A percentile compares a stretch with the other conserved stretches of the same genome.
phyloP scores from a whole-genome alignment of 2,329 filamentous ascomycete genomes.

The Didymosphaeria variabile region DNA sequence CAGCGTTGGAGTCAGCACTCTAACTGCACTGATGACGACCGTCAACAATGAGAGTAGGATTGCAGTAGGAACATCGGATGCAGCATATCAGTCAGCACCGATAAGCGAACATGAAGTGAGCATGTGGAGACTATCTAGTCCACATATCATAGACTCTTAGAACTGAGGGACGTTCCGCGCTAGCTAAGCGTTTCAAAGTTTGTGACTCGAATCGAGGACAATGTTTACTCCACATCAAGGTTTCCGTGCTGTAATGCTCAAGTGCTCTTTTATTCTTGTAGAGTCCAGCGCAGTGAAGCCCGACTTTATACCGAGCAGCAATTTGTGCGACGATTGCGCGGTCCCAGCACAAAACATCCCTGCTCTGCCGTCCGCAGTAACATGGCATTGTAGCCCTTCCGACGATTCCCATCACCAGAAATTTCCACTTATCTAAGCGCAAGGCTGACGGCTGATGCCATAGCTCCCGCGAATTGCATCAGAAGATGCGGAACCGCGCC shows the following conservation, averaged over 20 bases:
- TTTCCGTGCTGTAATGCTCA: neutral
- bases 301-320: neutral
- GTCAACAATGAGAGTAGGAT: neutral
- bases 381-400: neutral
- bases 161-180: neutral
- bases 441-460: neutral
- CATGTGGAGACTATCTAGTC: neutral
- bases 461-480: neutral
- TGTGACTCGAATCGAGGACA: neutral
- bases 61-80: neutral
- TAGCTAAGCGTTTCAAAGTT: neutral
- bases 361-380: neutral
- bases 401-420: too few relatives aligned
- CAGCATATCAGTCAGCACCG: conserved; percentile 1
- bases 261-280: neutral
- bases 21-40: neutral
- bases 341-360: neutral
- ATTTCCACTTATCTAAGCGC: too few relatives aligned
- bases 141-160: neutral
- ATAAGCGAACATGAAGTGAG: neutral
- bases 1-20: neutral
- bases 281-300: neutral
- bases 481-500: neutral
- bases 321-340: neutral
- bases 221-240: neutral